Evolutionary conservation across 495 filamentous ascomycete genomes (phyloP), one percentile per base, ranked within the genome.

Genomic region (Aspergillus avenaceus): DNA sequence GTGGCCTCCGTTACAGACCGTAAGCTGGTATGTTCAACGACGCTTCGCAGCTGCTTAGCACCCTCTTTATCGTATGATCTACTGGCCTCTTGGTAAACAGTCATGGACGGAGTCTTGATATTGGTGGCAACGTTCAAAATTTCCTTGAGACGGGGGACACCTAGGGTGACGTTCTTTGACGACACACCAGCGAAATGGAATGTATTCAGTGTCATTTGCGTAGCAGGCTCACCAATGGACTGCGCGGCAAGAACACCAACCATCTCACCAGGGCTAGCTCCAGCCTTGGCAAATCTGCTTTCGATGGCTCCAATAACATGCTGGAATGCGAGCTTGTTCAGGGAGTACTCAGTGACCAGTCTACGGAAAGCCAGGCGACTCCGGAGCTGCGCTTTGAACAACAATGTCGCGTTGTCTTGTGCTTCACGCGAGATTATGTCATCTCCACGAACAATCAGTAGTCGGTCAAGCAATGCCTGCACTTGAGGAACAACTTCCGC

Each of bases 181-280:
- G 95, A 95, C 36, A 98, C 90, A 95, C 93, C 93, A 68, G 93
- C 90, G 71, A 99, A 97, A 80, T 99, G 93, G 84, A 99, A 99
- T 23, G 93, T 99, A 71, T 99, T 99, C 41, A 99, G 70, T 0
- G 93, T 99, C 93, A 99, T 99, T 73, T 99, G 93, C 2, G 93
- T 99, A 37, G 93, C 93, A 16, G 93, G 93, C 67, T 99, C 93
- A 75, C 93, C 93, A 67, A 99, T 97, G 22, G 91, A 97, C 71
- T 99, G 93, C 9, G 93, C 93, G 47, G 93, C 93, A 60, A 99
- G 79, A 26, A 97, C 95, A 66, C 93, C 93, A 47, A 97, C 95
- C 93, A 99, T 99, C 67, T 99, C 93, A 56, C 93, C 93, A 26
- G 93, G 89, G 53, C 82, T 84, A 28, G 95, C 93, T 47, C 81